Base-by-base conservation (phyloP, 23 red algal genomes). In the Gracilaria vermiculophylla region DNA sequence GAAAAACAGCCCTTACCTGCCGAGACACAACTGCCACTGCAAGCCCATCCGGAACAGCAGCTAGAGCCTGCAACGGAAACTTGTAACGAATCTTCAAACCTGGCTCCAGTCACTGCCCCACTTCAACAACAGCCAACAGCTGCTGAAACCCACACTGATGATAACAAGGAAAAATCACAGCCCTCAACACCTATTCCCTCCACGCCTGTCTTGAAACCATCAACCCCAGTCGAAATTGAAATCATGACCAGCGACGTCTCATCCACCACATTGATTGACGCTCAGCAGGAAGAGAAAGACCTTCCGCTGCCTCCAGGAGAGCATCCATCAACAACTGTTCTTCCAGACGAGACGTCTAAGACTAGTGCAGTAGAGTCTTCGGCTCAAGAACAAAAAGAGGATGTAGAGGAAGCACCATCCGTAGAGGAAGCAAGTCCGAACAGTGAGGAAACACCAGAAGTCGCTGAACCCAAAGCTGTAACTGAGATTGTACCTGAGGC, bases 211-310 rank as follows among this genome's bases (percentile, higher is more conserved):
- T 31, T 57, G 16, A 83, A 62, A 37, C 50, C 75, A 33, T 79
- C 75, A 15, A 79, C 75, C 41, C 49, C 49, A 3, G 49, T 42
- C 28, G 75, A 60, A 39, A 79, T 73, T 7, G 67, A 73, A 48
- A 47, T 73, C 13, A 73, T 73, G 67, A 79, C 76, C 32, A 79
- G 53, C 76, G 76, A 54, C 57, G 76, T 79, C 49, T 54, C 76
- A 0, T 57, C 76, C 23, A 54, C 76, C 31, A 57, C 76, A 16
- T 21, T 79, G 3, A 24, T 60, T 19, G 76, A 79, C 28, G 20
- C 76, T n/a, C 32, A 79, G n/a, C 76, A 57, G 24, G 50, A 79
- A 36, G 76, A 54, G 21, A 79, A 55, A 35, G 76, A 79, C 32
- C 67, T 73, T 29, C 67, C 67, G 2, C 28, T 45, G 17, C 42